Percentiles rank a stretch among this genome's conserved stretches.
Evolutionary conservation across 148 eudicot genomes (phyloP).

Genomic region (Silene latifolia): DNA sequence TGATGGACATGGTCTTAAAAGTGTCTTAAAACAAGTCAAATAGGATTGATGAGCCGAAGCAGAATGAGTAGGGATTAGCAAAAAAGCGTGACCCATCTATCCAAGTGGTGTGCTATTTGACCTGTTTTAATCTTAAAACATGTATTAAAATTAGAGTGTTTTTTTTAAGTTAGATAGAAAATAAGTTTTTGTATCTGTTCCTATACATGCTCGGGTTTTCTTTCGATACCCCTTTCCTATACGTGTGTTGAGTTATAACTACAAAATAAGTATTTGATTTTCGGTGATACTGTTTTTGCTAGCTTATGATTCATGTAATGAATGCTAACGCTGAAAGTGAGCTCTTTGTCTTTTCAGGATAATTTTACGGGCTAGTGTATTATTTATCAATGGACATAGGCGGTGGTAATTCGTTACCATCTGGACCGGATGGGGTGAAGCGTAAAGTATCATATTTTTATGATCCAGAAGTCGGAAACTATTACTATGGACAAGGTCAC

Average conservation of each 20-base stretch:
- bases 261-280: too few relatives aligned
- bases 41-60: too few relatives aligned
- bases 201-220: neutral
- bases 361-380: neutral
- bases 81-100: too few relatives aligned
- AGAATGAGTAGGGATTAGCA: too few relatives aligned
- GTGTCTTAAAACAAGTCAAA: too few relatives aligned
- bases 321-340: neutral
- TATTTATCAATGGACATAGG: conserved; percentile 37
- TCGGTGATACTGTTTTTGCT: neutral
- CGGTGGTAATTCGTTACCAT: conserved; percentile 64
- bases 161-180: too few relatives aligned
- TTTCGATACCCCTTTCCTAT: neutral
- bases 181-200: neutral
- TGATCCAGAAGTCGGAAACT: conserved; percentile 59
- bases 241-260: neutral
- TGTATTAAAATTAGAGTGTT: too few relatives aligned
- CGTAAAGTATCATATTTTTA: conserved; percentile 57
- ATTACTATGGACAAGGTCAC: conserved; percentile 68
- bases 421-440: conserved; percentile 51
- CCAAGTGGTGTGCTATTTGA: too few relatives aligned
- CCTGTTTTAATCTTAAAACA: too few relatives aligned
- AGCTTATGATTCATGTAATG: too few relatives aligned
- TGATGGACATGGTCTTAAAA: too few relatives aligned
- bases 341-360: neutral